Base-by-base conservation (phyloP, 495 filamentous ascomycete species). In the Xylaria sp. region DNA sequence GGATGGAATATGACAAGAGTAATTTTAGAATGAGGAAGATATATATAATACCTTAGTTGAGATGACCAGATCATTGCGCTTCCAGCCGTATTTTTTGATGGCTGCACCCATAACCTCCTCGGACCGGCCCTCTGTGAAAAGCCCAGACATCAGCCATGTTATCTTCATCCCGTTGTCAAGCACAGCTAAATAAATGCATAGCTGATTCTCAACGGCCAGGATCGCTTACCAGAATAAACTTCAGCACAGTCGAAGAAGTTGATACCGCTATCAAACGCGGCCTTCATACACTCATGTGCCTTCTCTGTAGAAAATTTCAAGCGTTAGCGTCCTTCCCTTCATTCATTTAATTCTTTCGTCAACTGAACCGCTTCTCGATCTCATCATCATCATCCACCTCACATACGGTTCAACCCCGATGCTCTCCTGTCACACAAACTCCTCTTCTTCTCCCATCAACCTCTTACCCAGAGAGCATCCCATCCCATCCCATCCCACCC, bases 31-130 rank as follows among this genome's bases (percentile, higher is more conserved):
- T 52, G 19, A 58, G 37, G n/a, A 2, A 37, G 8, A 3, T 3
- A 8, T 4, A 37, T 37, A 21, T 0, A 24, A 33, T 79, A 91
- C 86, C 85, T 96, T 96, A n/a, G 93, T 95, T 55, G 90, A 93
- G 73, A 97, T 90, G 35, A 97, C 93, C 44, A 95, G 82, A 79
- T 96, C 93, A 78, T 91, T 92, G 50, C 93, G 85, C 73, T 92
- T 91, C 93, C 93, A 92, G 62, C 82, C 86, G 70, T 86, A 91
- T 76, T 87, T 85, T 80, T 83, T 86, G 76, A 89, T 91, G 1
- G 91, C 91, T 71, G 87, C 77, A 21, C 93, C 93, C 88, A 95
- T 93, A 52, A 93, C 88, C 61, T 88, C 78, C 78, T 95, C 93
- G 19, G 88, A 91, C 73, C 92, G 85, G 66, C 93, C 93, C 0